These are phyloP conservation scores for Dendrobium huoshanense DNA, from an alignment of 106 monocot genomes.

Conservation along the genomic window DNA sequence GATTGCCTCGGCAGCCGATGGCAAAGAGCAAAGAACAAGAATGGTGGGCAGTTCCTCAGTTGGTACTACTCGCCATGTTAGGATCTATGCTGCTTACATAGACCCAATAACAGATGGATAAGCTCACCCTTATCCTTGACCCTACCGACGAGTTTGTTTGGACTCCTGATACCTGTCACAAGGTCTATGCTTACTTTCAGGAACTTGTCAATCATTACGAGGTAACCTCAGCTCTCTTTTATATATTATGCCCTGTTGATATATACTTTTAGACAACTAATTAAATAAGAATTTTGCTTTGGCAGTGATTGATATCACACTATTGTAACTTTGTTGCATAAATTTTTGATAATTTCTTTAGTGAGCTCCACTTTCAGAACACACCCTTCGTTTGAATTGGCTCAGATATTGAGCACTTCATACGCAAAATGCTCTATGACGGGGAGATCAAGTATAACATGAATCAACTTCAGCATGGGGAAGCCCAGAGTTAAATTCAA, in stretches of 20 bases:
- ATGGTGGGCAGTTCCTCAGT: conserved; percentile 93
- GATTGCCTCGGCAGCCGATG: conserved; percentile 39
- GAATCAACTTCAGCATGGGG: conserved; percentile 98
- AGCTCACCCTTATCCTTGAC: conserved; percentile 83
- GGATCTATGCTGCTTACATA: conserved; percentile 94
- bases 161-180: conserved; percentile 70
- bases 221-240: conserved; percentile 22
- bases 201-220: conserved; percentile 89
- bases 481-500: conserved; percentile 82
- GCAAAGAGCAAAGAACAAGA: conserved; percentile 87
- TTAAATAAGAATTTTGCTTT: too few species aligned
- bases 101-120: conserved; percentile 88
- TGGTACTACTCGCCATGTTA: conserved; percentile 71
- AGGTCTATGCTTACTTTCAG: conserved; percentile 66
- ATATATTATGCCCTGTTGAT: too few species aligned
- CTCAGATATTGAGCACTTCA: conserved; percentile 88
- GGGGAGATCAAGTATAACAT: conserved; percentile 94
- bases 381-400: conserved; percentile 85
- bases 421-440: conserved; percentile 84
- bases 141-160: conserved; percentile 76
- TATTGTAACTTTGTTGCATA: too few species aligned
- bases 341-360: neutral
- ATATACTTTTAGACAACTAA: too few species aligned
- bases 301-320: too few species aligned
- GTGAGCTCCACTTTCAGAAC: conserved; percentile 79